Conservation (phyloP, 139 green algal species). For the Edaphochlamys debaryana region DNA sequence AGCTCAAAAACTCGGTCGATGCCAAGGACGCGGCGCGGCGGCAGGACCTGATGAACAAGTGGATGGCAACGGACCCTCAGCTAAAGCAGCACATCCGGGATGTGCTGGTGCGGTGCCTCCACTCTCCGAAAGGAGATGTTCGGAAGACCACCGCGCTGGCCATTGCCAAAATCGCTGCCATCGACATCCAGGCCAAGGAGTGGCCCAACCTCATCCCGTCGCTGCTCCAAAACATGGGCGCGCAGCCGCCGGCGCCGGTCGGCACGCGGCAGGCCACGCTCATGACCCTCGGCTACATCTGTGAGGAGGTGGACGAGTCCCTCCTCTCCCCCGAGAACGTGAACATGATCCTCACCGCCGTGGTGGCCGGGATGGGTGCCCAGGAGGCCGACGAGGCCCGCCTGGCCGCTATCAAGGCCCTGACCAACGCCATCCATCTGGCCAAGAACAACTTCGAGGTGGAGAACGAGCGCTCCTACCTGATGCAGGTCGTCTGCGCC, state of each 20-base stretch:
- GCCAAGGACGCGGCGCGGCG: conserved; percentile 83
- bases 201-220: conserved; percentile 89
- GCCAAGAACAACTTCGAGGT: conserved; percentile 96
- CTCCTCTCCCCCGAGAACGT: conserved; percentile 88
- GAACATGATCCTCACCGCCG: conserved; percentile 95
- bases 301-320: conserved; percentile 94
- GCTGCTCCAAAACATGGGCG: conserved; percentile 79
- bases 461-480: conserved; percentile 92
- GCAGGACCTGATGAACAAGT: conserved; percentile 74
- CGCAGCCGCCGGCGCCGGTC: conserved; percentile 36
- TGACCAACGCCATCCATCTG: conserved; percentile 97
- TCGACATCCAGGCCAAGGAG: conserved; percentile 86
- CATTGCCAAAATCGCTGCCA: conserved; percentile 93
- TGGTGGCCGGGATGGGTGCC: conserved; percentile 91
- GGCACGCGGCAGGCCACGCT: conserved; percentile 82
- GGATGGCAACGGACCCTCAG: conserved; percentile 71
- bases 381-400: conserved; percentile 87
- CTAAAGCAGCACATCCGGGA: conserved; percentile 84
- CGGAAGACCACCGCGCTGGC: conserved; percentile 87
- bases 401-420: conserved; percentile 88
- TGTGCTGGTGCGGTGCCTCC: conserved; percentile 79
- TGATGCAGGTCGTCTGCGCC: conserved; percentile 96
- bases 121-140: conserved; percentile 66
- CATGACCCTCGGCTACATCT: conserved; percentile 94
- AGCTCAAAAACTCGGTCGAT: conserved; percentile 97